Percentiles rank a stretch among this genome's conserved stretches.
Evolutionary conservation across 2,329 filamentous ascomycete species (phyloP).

Genomic region (Penicillium sp.): DNA sequence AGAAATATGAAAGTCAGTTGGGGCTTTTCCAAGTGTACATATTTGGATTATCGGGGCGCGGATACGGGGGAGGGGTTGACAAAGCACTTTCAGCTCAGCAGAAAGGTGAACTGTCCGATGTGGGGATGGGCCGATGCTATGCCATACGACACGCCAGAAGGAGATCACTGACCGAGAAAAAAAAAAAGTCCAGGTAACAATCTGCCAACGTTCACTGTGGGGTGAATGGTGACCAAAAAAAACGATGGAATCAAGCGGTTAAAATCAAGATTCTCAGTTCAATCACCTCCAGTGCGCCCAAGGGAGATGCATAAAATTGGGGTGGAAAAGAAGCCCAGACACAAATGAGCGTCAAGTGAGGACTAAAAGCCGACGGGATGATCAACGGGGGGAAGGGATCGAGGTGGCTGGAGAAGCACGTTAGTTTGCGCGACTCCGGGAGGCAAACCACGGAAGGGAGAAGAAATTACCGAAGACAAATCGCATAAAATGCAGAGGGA

Average conservation of each 20-base stretch:
- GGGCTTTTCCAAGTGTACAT: neutral
- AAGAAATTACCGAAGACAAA: conserved; percentile 12
- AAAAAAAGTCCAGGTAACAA: neutral
- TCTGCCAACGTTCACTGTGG: neutral
- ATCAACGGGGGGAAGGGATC: conserved; percentile 37
- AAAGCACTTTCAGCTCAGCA: conserved; percentile 10
- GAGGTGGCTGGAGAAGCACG: conserved; percentile 34
- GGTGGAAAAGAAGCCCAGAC: conserved; percentile 4
- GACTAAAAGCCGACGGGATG: conserved; percentile 20
- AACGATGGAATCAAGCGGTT: conserved; percentile 11
- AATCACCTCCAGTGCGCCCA: conserved; percentile 9
- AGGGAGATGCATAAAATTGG: conserved; percentile 12
- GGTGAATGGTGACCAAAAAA: conserved; percentile 1
- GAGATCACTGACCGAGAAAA: neutral
- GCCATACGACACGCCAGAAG: neutral
- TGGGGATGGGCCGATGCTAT: neutral
- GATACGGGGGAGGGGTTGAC: conserved; percentile 20
- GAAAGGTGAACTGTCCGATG: neutral
- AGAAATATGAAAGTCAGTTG: conserved; percentile 10
- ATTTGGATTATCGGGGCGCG: conserved; percentile 3
- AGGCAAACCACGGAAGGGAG: conserved; percentile 5
- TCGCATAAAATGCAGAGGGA: neutral
- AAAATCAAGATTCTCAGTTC: conserved; percentile 5
- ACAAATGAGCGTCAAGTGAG: conserved; percentile 21
- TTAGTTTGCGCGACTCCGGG: conserved; percentile 29